Conservation (phyloP, 176 grass and related monocot species). For the Calamus simplicifolius region DNA sequence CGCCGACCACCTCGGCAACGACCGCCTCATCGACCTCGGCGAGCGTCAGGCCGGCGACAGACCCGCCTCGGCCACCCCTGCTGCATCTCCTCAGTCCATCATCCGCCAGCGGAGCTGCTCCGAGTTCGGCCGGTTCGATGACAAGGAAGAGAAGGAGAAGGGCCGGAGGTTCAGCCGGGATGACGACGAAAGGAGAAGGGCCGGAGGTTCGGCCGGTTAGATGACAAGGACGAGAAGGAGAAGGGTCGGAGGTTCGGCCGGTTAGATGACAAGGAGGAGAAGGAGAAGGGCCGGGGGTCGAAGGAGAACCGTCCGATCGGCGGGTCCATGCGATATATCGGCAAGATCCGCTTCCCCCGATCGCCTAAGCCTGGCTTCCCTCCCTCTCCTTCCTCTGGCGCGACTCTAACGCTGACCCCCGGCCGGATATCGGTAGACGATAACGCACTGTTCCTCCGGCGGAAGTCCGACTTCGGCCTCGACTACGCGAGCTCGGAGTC, state of each 20-base stretch:
- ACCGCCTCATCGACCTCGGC: constrained; percentile 1
- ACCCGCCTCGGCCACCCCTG: constrained; percentile 13
- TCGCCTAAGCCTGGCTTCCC: constrained; percentile 17
- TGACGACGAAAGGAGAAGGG: constrained; percentile 25
- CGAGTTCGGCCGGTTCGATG: constrained; percentile 28
- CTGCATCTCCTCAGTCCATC: constrained; percentile 18
- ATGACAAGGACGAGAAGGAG: constrained; percentile 22
- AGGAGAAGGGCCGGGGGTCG: constrained; percentile 7
- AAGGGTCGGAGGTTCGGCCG: not conserved
- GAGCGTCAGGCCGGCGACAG: not conserved
- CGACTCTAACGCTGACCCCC: constrained; percentile 25
- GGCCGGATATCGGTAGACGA: constrained; percentile 14
- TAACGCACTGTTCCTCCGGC: constrained; percentile 20
- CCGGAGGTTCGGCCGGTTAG: constrained; percentile 16
- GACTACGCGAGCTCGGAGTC: constrained; percentile 31
- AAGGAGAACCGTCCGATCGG: constrained; percentile 21
- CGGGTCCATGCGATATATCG: constrained; percentile 32
- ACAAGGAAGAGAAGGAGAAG: constrained; percentile 27
- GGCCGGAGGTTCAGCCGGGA: constrained; percentile 16
- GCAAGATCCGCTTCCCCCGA: constrained; percentile 22
- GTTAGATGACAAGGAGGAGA: constrained; percentile 21
- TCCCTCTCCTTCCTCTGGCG: too few species aligned
- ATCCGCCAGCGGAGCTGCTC: constrained; percentile 42
- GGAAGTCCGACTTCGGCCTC: constrained; percentile 10
- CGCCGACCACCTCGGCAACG: constrained; percentile 28